Evolutionary conservation across 495 filamentous ascomycete genomes (phyloP), one percentile per base, ranked within the genome.

Genomic region (Penicillium simplicissimum): DNA sequence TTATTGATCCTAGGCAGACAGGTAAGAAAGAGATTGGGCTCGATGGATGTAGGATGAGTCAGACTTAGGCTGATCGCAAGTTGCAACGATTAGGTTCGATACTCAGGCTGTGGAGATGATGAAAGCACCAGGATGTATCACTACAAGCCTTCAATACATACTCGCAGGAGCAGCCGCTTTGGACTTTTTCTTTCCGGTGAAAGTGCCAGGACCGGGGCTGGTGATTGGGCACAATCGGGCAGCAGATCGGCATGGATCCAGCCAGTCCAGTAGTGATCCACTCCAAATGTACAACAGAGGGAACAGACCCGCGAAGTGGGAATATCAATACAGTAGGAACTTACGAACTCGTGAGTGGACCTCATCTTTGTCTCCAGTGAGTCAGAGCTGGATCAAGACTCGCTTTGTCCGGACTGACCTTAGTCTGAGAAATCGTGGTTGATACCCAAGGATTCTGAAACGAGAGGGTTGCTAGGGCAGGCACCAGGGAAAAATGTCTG

Each of bases 161-260:
- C 28, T 31, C 28, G 28, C 28, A 31, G 28, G 28, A 31, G 28
- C 28, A 31, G 28, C 37, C 7, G 14, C 37, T n/a, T 40, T 15
- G 37, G 14, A 15, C 4, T 40, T 4, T 40, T 40, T 40, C 37
- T n/a, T n/a, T 15, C 14, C 37, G 37, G n/a, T 40, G 14, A 7
- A 14, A 42, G 40, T 42, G 40, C 40, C 2, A 42, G n/a, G 17
- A 45, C 21, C 9, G 17, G 25, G 28, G 47, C 9, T 33, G 40
- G 38, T 59, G 54, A 65, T 70, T 70, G 67, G 67, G 67, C 64
- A 64, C 48, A 57, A 33, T 66, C 38, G 61, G 64, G 67, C 67
- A 67, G 67, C 60, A 62, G 65, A 57, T 59, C 49, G 25, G 40
- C 54, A 15, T 40, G 21, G 37, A 38, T 43, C 21, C 31, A n/a